Conservation (phyloP, 495 filamentous ascomycete species). For the Podospora pseudocomata region DNA sequence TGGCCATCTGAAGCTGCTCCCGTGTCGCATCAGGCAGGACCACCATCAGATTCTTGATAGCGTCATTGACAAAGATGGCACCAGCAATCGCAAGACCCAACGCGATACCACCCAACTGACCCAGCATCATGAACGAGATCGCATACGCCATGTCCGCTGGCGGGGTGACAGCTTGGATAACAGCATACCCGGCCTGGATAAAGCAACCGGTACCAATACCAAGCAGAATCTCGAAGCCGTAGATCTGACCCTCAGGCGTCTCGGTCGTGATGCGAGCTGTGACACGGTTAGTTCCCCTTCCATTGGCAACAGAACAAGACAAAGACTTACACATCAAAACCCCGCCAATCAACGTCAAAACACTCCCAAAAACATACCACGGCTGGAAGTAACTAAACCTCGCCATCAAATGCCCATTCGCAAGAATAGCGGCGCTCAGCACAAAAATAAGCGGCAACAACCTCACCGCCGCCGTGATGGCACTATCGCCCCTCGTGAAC, state of each 20-base stretch:
- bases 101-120: constrained; percentile 9
- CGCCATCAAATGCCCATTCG: constrained; percentile 50
- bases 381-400: constrained; percentile 53
- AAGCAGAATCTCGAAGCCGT: constrained; percentile 52
- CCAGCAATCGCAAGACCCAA: constrained; percentile 14
- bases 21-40: no score
- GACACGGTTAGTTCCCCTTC: no score
- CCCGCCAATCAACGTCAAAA: constrained; percentile 50
- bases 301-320: no score
- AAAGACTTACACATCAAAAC: constrained; percentile 39
- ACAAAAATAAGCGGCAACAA: constrained; percentile 57
- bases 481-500: constrained; percentile 49
- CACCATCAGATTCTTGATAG: no score
- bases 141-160: constrained; percentile 40
- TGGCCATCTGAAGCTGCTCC: no score
- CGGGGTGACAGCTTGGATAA: constrained; percentile 47
- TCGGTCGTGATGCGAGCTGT: neutral
- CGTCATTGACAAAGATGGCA: constrained; percentile 8
- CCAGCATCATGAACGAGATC: constrained; percentile 48
- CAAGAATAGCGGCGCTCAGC: constrained; percentile 42
- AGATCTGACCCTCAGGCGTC: constrained; percentile 41
- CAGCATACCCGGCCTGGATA: constrained; percentile 47
- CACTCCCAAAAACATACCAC: constrained; percentile 52
- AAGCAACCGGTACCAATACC: constrained; percentile 53
- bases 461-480: constrained; percentile 50